Conservation (phyloP, 1,284 basidiomycete species). For the Lignosus rhinocerotis region DNA sequence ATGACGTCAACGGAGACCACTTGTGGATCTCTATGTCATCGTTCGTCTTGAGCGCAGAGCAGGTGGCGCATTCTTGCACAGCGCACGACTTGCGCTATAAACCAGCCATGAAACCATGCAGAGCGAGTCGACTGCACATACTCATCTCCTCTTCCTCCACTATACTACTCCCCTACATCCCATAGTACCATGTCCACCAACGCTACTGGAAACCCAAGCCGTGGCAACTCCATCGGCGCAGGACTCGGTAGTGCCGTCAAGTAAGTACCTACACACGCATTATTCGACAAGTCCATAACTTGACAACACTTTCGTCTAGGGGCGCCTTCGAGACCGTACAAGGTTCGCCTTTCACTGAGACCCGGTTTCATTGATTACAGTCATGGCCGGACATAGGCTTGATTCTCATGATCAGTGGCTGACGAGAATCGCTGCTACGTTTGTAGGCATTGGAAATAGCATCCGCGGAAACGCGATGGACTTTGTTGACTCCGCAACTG, state of each 20-base stretch:
- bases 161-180: background rate
- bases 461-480: slow-evolving; percentile 32
- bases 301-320: slow-evolving; percentile 8
- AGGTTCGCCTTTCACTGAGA: slow-evolving; percentile 16
- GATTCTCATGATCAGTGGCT: too few species aligned
- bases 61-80: too few species aligned
- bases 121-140: background rate
- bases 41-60: background rate
- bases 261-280: slow-evolving; percentile 8
- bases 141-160: too few species aligned
- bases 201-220: slow-evolving; percentile 3
- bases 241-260: slow-evolving; percentile 24
- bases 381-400: too few species aligned
- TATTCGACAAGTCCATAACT: background rate
- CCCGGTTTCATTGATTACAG: background rate
- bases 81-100: background rate
- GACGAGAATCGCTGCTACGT: background rate
- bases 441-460: slow-evolving; percentile 27
- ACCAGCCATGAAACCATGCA: background rate
- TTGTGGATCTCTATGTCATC: background rate
- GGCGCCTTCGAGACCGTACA: slow-evolving; percentile 26
- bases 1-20: background rate
- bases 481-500: slow-evolving; percentile 32
- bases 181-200: slow-evolving; percentile 1
- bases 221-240: slow-evolving; percentile 16